phyloP scores from a whole-genome alignment of 2,329 filamentous ascomycete genomes.

The Phoma herbarum region DNA sequence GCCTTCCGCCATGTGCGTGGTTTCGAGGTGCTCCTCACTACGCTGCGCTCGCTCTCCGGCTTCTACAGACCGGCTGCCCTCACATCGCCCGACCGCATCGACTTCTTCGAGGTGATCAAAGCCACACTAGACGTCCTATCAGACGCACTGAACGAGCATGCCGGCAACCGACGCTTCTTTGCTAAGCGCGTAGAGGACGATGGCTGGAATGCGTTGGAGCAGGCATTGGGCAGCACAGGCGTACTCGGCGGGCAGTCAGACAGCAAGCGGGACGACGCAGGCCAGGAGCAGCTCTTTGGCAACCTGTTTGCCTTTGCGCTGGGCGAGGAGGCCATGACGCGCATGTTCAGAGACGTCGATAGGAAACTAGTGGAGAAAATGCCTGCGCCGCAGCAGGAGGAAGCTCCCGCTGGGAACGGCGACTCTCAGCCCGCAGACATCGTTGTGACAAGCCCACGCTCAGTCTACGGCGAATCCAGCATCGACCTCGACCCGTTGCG shows the following conservation, averaged over 20 bases:
- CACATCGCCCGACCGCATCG: slow-evolving; percentile 68
- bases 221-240: slow-evolving; percentile 74
- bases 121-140: slow-evolving; percentile 77
- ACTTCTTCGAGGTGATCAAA: slow-evolving; percentile 74
- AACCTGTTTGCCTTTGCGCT: slow-evolving; percentile 82
- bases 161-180: slow-evolving; percentile 90
- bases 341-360: slow-evolving; percentile 65
- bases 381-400: slow-evolving; percentile 22
- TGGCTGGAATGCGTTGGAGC: slow-evolving; percentile 80
- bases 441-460: slow-evolving; percentile 40
- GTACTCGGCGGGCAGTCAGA: slow-evolving; percentile 48
- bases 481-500: slow-evolving; percentile 43
- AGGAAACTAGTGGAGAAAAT: slow-evolving; percentile 33
- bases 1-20: slow-evolving; percentile 83
- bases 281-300: slow-evolving; percentile 79
- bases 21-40: slow-evolving; percentile 76
- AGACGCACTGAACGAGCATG: slow-evolving; percentile 77
- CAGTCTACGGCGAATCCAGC: slow-evolving; percentile 37
- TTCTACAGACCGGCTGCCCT: slow-evolving; percentile 76
- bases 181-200: slow-evolving; percentile 75
- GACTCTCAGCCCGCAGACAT: slow-evolving; percentile 30
- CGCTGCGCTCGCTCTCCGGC: slow-evolving; percentile 75
- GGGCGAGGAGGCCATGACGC: slow-evolving; percentile 77
- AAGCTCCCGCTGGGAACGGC: slow-evolving; percentile 6
- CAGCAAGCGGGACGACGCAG: slow-evolving; percentile 47